Evolutionary conservation across 179 eudicot species (phyloP).

Genomic region (Amaranthus tricolor): DNA sequence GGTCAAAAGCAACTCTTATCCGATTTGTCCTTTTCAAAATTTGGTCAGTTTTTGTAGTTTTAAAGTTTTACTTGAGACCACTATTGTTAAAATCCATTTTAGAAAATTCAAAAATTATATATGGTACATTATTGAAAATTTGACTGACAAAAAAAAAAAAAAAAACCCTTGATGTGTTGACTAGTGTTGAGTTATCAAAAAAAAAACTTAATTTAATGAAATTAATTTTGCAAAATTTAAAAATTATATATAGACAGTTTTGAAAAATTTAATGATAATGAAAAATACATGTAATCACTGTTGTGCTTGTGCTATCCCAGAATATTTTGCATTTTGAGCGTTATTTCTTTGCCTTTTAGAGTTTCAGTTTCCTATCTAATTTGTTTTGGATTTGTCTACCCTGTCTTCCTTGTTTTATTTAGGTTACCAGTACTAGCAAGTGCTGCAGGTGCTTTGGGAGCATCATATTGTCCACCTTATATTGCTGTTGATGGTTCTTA

Average conservation of each 20-base stretch:
- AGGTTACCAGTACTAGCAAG: slow-evolving; percentile 94
- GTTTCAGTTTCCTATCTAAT: not conserved
- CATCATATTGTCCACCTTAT: slow-evolving; percentile 72
- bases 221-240: too few relatives aligned
- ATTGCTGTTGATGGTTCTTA: slow-evolving; percentile 70
- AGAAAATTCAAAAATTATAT: too few relatives aligned
- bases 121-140: too few relatives aligned
- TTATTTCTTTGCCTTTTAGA: not conserved
- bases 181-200: too few relatives aligned
- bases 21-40: too few relatives aligned
- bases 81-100: too few relatives aligned
- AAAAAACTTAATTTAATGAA: too few relatives aligned
- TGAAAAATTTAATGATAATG: not conserved
- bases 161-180: too few relatives aligned
- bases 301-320: not conserved
- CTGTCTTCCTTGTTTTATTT: slow-evolving; percentile 10
- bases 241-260: too few relatives aligned
- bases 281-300: not conserved
- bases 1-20: not conserved
- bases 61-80: too few relatives aligned
- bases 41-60: too few relatives aligned
- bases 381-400: not conserved
- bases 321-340: not conserved
- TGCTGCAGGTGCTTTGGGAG: slow-evolving; percentile 90
- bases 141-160: too few relatives aligned